These are phyloP conservation scores for Salvia rosmarinus DNA, from an alignment of 257 asterid species.

Conservation along the genomic window DNA sequence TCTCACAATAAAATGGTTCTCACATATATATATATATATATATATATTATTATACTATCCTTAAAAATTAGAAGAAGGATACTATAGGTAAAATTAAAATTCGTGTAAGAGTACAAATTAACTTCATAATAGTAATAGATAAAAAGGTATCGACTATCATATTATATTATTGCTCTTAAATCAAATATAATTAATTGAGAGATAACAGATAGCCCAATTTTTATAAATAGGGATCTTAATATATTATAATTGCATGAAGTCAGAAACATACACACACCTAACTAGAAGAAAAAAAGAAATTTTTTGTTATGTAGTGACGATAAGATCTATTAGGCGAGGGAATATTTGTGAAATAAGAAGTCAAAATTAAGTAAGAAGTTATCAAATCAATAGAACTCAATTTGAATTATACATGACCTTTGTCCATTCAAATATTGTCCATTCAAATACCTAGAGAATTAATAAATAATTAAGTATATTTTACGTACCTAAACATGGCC, in stretches of 20 bases:
- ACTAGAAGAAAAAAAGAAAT: not conserved
- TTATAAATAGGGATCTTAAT: not conserved
- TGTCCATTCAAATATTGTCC: slow-evolving; percentile 17
- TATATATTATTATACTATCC: no score
- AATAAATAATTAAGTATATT: not conserved
- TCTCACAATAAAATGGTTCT: no score
- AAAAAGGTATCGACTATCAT: no score
- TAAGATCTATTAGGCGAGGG: not conserved
- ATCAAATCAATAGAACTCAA: slow-evolving; percentile 5
- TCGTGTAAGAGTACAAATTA: no score
- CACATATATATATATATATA: no score
- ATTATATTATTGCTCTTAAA: no score
- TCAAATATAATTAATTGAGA: no score
- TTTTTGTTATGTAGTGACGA: slow-evolving; percentile 14
- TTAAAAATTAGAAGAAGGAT: no score
- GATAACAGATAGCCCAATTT: no score
- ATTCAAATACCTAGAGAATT: not conserved
- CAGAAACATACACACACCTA: slow-evolving; percentile 5
- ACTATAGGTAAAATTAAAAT: no score
- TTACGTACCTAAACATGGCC: not conserved
- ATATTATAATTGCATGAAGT: not conserved
- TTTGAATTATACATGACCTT: not conserved
- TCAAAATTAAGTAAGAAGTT: slow-evolving; percentile 21
- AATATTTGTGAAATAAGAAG: slow-evolving; percentile 25
- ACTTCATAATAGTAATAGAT: no score